Evolutionary conservation across 2,329 filamentous ascomycete species (phyloP).

Genomic region (Colletotrichum sp.): DNA sequence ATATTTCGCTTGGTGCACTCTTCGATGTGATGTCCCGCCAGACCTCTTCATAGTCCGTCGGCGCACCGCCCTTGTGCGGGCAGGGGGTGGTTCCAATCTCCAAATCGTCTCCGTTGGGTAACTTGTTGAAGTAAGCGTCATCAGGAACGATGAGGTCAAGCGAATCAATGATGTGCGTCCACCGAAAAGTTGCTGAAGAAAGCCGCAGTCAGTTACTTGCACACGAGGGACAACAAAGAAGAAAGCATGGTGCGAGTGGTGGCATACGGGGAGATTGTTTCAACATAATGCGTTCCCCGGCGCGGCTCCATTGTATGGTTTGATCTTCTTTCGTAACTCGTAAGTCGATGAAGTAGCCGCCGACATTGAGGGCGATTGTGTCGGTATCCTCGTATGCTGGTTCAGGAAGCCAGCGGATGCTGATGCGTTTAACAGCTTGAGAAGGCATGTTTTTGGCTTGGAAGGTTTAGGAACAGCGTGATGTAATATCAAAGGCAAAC

Average conservation of each 20-base stretch:
- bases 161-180: background rate
- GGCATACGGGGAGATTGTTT: background rate
- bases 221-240: background rate
- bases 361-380: conserved; percentile 28
- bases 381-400: conserved; percentile 26
- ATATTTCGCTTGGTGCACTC: background rate
- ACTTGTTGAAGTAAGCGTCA: background rate
- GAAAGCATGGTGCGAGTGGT: background rate
- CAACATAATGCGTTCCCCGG: background rate
- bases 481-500: background rate
- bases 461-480: background rate
- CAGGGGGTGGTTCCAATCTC: background rate
- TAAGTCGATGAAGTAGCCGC: conserved; percentile 24
- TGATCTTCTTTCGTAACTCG: background rate
- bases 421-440: conserved; percentile 27
- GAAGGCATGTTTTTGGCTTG: background rate
- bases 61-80: background rate
- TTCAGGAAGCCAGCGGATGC: conserved; percentile 28
- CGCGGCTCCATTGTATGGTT: background rate
- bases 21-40: background rate
- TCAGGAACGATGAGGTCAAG: background rate
- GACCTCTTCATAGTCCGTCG: background rate
- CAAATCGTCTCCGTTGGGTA: background rate
- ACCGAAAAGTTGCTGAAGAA: background rate
- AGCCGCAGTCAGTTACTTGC: background rate